A percentile compares a stretch with the other conserved stretches of the same genome.
Conservation (phyloP, 441 rosid species). For the Syzygium syzygioides region DNA sequence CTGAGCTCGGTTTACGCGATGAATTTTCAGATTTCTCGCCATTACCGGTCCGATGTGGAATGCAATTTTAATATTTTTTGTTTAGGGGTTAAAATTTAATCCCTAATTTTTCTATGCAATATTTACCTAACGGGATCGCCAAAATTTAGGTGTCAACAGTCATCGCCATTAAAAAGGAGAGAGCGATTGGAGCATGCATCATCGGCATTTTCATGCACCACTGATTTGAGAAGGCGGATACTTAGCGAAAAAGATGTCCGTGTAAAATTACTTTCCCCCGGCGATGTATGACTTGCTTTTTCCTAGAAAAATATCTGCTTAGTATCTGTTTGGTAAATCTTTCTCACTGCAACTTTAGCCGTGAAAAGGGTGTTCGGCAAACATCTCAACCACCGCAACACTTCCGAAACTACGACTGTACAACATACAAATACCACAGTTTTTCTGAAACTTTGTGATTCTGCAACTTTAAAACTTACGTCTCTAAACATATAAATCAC, state of each 20-base stretch:
- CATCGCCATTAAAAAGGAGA: neutral
- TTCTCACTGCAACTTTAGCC: neutral
- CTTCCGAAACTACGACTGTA: neutral
- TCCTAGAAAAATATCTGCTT: neutral
- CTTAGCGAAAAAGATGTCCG: neutral
- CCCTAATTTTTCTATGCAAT: too few relatives aligned
- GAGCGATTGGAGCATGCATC: neutral
- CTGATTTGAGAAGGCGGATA: neutral
- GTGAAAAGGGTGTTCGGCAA: neutral
- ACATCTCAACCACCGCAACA: fast-evolving
- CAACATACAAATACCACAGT: neutral
- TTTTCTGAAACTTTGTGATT: neutral
- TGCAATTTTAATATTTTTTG: too few relatives aligned
- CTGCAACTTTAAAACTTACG: neutral
- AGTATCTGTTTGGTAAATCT: neutral
- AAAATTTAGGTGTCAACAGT: too few relatives aligned
- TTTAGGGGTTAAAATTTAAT: too few relatives aligned
- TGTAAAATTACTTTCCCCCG: too few relatives aligned
- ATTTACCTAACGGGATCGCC: too few relatives aligned
- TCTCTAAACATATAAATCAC: neutral
- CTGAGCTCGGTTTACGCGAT: too few relatives aligned
- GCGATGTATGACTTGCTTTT: neutral
- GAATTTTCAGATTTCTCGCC: too few relatives aligned
- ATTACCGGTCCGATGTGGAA: too few relatives aligned
- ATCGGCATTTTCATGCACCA: neutral